Percentiles rank a stretch among this genome's conserved stretches.
phyloP scores from a whole-genome alignment of 192 early-diverging fungal genomes.

The Backusella psychrophila region DNA sequence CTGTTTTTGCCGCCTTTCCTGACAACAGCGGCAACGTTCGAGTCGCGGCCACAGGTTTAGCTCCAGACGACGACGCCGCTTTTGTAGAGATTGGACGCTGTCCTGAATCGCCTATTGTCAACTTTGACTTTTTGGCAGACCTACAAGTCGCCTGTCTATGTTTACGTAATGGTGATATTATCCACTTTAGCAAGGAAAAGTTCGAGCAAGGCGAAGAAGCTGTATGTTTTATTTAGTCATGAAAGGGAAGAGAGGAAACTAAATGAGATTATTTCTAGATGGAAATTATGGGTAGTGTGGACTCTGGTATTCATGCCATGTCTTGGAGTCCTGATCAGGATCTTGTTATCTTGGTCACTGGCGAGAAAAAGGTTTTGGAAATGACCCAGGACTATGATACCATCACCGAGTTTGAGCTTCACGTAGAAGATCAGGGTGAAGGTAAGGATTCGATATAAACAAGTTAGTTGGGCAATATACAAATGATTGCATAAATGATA shows the following conservation, averaged over 20 bases:
- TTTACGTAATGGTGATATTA: conserved; percentile 56
- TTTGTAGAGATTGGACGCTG: conserved; percentile 37
- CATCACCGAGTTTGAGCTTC: conserved; percentile 76
- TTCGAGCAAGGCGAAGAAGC: conserved; percentile 39
- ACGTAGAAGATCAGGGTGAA: conserved; percentile 67
- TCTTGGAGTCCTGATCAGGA: conserved; percentile 91
- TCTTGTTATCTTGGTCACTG: conserved; percentile 76
- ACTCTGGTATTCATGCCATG: conserved; percentile 69
- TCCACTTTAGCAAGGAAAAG: conserved; percentile 40
- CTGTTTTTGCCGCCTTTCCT: conserved; percentile 53
- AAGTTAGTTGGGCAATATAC: not conserved
- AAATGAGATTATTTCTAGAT: conserved; percentile 29
- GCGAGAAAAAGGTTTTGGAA: conserved; percentile 62
- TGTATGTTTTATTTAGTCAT: conserved; percentile 10
- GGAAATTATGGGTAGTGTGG: conserved; percentile 74
- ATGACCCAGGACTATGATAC: conserved; percentile 97
- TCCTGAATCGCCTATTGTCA: conserved; percentile 38
- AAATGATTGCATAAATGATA: not conserved
- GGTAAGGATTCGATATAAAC: conserved; percentile 32
- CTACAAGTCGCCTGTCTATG: conserved; percentile 52
- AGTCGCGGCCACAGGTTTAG: conserved; percentile 21
- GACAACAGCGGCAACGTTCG: conserved; percentile 27
- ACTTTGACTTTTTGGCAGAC: conserved; percentile 53
- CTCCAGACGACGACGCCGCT: conserved; percentile 13
- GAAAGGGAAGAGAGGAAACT: not conserved